Percentiles rank a stretch among this genome's conserved stretches.
Evolutionary conservation across 208 protist genomes (phyloP).

Genomic region (Acanthamoeba triangularis): DNA sequence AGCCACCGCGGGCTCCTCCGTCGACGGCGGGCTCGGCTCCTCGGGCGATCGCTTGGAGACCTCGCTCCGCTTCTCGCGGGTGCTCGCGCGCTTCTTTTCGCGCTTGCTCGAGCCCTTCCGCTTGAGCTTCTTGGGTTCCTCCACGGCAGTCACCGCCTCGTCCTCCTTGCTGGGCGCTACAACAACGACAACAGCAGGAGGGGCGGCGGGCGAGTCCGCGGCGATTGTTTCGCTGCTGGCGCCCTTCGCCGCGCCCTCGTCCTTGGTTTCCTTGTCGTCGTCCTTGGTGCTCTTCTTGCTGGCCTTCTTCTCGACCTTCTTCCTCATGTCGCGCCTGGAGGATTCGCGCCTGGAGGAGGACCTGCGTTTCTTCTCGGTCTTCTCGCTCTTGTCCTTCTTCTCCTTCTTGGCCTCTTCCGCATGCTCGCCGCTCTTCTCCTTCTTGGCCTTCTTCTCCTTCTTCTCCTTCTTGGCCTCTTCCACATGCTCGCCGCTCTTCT

Average conservation of each 20-base stretch:
- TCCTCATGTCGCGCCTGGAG: not conserved
- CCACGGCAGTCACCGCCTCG: not conserved
- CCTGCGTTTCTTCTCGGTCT: not conserved
- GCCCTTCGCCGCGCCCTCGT: not conserved
- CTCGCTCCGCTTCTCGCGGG: slow-evolving; percentile 8
- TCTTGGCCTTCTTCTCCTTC: too few species aligned
- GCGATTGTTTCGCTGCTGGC: not conserved
- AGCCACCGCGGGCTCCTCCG: not conserved
- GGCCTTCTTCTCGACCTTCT: not conserved
- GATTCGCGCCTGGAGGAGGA: too few species aligned
- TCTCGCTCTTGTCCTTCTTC: not conserved
- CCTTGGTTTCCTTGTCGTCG: not conserved
- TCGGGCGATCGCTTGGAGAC: not conserved
- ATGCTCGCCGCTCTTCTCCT: not conserved
- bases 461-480: too few species aligned
- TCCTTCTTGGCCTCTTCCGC: too few species aligned
- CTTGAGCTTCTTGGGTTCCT: not conserved
- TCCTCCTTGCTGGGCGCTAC: not conserved
- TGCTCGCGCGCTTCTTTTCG: not conserved
- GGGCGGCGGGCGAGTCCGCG: not conserved
- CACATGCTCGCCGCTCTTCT: too few species aligned
- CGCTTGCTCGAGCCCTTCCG: not conserved
- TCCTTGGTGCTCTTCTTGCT: not conserved
- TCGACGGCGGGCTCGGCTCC: not conserved
- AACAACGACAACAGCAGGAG: too few species aligned